Evolutionary conservation across 2,329 filamentous ascomycete species (phyloP).

Genomic region (Penicillium sp.): DNA sequence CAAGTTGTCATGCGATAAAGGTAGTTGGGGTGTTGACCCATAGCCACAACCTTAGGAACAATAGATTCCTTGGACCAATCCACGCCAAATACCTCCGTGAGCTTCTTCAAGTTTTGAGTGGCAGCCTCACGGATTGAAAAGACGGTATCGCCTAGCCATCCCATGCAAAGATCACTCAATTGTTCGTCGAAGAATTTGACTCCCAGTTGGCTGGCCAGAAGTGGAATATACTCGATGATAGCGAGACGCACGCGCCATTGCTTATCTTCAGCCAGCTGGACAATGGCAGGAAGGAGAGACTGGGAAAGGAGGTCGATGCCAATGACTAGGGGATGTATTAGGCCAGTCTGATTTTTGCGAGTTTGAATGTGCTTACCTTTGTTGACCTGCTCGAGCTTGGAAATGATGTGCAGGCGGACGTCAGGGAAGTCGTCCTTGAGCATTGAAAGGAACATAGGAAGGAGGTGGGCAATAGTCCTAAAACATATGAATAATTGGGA

Average conservation of each 20-base stretch:
- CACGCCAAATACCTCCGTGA: slow-evolving; percentile 97
- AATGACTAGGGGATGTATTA: slow-evolving; percentile 65
- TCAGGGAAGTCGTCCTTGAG: slow-evolving; percentile 99
- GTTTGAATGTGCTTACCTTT: slow-evolving; percentile 59
- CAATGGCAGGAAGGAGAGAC: slow-evolving; percentile 92
- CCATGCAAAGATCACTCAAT: slow-evolving; percentile 92
- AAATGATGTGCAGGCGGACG: slow-evolving; percentile 97
- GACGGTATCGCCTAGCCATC: slow-evolving; percentile 96
- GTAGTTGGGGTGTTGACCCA: slow-evolving; percentile 98
- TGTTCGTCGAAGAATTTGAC: slow-evolving; percentile 99
- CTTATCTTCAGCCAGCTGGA: slow-evolving; percentile 97
- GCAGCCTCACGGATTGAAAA: slow-evolving; percentile 98
- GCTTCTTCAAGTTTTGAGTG: slow-evolving; percentile 95
- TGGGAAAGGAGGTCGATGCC: slow-evolving; percentile 96
- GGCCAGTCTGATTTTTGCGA: background rate
- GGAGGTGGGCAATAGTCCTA: slow-evolving; percentile 90
- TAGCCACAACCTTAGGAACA: slow-evolving; percentile 96
- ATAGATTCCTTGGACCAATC: slow-evolving; percentile 97
- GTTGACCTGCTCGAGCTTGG: slow-evolving; percentile 98
- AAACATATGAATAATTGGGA: slow-evolving; percentile 18
- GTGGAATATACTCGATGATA: slow-evolving; percentile 98
- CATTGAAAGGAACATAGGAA: slow-evolving; percentile 99
- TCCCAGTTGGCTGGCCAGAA: slow-evolving; percentile 90
- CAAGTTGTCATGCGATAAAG: slow-evolving; percentile 99
- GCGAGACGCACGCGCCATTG: slow-evolving; percentile 97